Evolutionary conservation across 2,329 filamentous ascomycete species (phyloP).

Genomic region (Fusarium ambrosium): DNA sequence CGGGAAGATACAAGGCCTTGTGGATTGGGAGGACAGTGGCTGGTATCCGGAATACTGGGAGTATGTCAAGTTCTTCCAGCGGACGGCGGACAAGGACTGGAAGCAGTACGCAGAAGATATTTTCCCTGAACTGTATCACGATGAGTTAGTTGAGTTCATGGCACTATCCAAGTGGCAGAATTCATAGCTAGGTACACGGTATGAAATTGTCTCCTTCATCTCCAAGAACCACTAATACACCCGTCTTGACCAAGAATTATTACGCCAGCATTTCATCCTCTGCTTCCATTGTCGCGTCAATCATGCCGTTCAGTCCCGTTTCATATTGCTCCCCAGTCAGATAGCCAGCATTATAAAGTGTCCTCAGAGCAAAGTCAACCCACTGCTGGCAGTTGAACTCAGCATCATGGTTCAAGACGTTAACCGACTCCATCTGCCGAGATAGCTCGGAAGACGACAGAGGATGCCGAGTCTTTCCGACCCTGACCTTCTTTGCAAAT

Average conservation of each 20-base stretch:
- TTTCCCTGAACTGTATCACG: slow-evolving; percentile 43
- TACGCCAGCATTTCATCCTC: neutral
- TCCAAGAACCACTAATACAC: neutral
- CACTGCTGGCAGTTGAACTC: neutral
- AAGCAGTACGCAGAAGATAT: slow-evolving; percentile 37
- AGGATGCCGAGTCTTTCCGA: neutral
- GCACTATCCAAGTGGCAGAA: slow-evolving; percentile 42
- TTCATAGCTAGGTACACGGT: slow-evolving; percentile 5
- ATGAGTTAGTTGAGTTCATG: slow-evolving; percentile 45
- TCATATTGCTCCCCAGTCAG: neutral
- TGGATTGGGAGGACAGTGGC: slow-evolving; percentile 63
- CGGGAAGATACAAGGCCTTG: slow-evolving; percentile 55
- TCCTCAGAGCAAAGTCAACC: neutral
- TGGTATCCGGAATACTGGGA: slow-evolving; percentile 63
- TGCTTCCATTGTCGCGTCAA: neutral
- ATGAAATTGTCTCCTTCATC: too few species aligned
- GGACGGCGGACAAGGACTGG: slow-evolving; percentile 37
- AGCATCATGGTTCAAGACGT: neutral
- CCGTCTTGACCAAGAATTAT: neutral
- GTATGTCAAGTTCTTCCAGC: slow-evolving; percentile 51
- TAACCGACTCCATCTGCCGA: neutral
- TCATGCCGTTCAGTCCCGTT: neutral
- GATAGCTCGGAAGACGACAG: neutral
- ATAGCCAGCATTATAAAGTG: neutral
- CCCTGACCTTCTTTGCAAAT: neutral